Base-by-base conservation (phyloP, 169 alveolate species). In the Plasmodium adleri region DNA sequence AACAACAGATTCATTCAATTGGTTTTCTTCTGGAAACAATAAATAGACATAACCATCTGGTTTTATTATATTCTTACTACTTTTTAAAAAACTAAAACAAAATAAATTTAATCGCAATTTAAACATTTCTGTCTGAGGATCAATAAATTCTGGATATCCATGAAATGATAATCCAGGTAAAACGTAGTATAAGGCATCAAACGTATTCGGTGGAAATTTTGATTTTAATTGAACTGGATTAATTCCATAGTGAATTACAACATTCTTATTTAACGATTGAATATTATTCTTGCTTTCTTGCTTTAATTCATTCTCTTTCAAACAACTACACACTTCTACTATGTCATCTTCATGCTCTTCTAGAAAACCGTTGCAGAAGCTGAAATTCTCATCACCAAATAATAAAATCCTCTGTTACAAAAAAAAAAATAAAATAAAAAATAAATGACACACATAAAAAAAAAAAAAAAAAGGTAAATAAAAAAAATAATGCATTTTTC, bases 61-160 rank as follows among this genome's bases (percentile, higher is more conserved):
- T 73, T 78, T 76, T 15, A 91, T 63, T 63, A 87, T 72, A 74
- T 80, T 80, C 50, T 78, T 73, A 85, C 89, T 72, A 62, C 91
- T 74, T 85, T 91, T 91, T 74, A 91, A 60, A 73, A 91, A 73
- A 88, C 94, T 85, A 72, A 91, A 91, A 91, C 93, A 88, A 74
- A 91, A 91, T 63, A 91, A 78, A 86, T 91, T 80, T 63, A 91
- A 85, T 60, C 94, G 92, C 50, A 91, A 67, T 47, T 67, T 70
- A 74, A 91, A 91, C 94, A 91, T 74, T 26, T 91, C 94, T 56
- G 92, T 86, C 62, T 78, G 89, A 9, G 89, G 88, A 58, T 78
- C 93, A 26, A 91, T 78, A 78, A 91, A 78, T 43, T 73, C 88
- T 68, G 94, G 94, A 60, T 87, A 62, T 47, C 94, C 89, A 62